Conservation (phyloP, 106 monocot genomes). For the Dendrobium chrysotoxum region DNA sequence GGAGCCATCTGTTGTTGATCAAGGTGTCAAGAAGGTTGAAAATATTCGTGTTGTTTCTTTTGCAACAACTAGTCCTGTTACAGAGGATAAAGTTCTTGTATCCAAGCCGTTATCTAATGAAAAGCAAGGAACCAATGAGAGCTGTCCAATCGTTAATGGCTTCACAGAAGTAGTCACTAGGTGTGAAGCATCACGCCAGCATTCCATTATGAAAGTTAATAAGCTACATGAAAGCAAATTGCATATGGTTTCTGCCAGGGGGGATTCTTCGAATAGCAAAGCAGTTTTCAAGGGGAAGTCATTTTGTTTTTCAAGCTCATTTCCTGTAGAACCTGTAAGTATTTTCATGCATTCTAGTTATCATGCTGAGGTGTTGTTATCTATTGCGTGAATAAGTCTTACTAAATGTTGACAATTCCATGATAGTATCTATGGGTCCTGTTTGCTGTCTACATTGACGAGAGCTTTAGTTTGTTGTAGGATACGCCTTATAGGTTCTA, state of each 20-base stretch:
- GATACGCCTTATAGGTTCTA: neutral
- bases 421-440: neutral
- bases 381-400: neutral
- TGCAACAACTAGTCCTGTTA: constrained; percentile 8
- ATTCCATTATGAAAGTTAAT: constrained; percentile 11
- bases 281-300: constrained; percentile 53
- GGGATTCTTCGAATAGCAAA: constrained; percentile 15
- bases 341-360: neutral
- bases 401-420: neutral
- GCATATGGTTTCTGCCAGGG: constrained; percentile 16
- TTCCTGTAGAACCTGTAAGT: constrained; percentile 68
- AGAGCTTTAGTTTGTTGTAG: neutral
- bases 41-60: constrained; percentile 10
- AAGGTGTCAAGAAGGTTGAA: constrained; percentile 27
- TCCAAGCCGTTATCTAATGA: constrained; percentile 17
- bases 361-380: constrained; percentile 5
- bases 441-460: neutral
- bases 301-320: constrained; percentile 79
- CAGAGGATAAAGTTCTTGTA: constrained; percentile 15
- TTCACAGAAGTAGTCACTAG: constrained; percentile 21
- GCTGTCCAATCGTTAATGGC: constrained; percentile 6
- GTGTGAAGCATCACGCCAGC: constrained; percentile 12
- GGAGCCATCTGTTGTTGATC: constrained; percentile 20
- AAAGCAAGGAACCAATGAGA: constrained; percentile 26
- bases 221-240: constrained; percentile 3